Conservation (phyloP, 257 asterid species). For the Pogostemon cablin region DNA sequence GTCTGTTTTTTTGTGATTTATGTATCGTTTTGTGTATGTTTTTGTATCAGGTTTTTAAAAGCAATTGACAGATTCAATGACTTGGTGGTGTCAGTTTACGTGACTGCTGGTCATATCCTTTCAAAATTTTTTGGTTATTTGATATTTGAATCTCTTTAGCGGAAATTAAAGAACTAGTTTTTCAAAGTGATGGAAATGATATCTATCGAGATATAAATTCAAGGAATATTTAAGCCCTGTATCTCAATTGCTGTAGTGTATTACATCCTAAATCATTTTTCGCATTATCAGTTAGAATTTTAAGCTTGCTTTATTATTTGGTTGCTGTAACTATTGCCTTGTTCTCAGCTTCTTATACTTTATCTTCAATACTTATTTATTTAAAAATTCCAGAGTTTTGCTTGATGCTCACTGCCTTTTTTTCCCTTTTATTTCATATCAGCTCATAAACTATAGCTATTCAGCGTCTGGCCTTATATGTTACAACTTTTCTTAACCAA, state of each 20-base stretch:
- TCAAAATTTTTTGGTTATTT: constrained; percentile 21
- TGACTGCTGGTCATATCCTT: constrained; percentile 99
- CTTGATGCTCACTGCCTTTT: not conserved
- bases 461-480: constrained; percentile 20
- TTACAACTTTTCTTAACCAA: constrained; percentile 49
- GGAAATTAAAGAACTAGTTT: not conserved
- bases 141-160: not conserved
- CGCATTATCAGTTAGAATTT: not conserved
- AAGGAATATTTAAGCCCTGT: not conserved
- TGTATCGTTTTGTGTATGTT: constrained; percentile 18
- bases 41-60: constrained; percentile 71
- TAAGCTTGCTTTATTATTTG: constrained; percentile 6
- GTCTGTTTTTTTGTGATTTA: constrained; percentile 8
- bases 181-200: not conserved
- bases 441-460: constrained; percentile 20
- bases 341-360: constrained; percentile 11
- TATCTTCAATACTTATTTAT: not conserved
- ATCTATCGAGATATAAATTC: not conserved
- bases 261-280: not conserved
- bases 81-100: constrained; percentile 91
- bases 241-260: not conserved
- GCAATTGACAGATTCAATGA: constrained; percentile 87
- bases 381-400: not conserved
- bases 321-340: constrained; percentile 14
- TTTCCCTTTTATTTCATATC: not conserved